A percentile compares a stretch with the other conserved stretches of the same genome.
Evolutionary conservation across 148 eudicot species (phyloP).

Genomic region (Silene latifolia): DNA sequence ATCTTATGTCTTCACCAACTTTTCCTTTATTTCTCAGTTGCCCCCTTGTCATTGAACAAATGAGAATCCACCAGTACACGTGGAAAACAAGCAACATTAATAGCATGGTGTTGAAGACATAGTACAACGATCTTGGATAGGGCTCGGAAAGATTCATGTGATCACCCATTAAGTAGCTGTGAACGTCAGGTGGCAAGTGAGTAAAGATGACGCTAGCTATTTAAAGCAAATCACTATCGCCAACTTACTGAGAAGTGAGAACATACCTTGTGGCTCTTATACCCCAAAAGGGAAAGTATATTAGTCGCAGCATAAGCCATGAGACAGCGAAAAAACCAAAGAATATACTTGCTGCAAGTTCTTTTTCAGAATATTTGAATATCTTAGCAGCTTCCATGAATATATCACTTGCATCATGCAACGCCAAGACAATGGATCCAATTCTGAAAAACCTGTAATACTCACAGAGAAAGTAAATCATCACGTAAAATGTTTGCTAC

Average conservation of each 20-base stretch:
- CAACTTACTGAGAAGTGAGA: slow-evolving; percentile 5
- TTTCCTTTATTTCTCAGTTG: slow-evolving; percentile 85
- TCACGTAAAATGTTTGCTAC: neutral
- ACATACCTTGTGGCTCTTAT: slow-evolving; percentile 76
- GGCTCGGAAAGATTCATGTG: slow-evolving; percentile 54
- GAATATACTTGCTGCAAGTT: slow-evolving; percentile 76
- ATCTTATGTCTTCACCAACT: slow-evolving; percentile 97
- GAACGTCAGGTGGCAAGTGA: slow-evolving; percentile 19
- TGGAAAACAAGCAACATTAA: slow-evolving; percentile 85
- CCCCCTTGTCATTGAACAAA: slow-evolving; percentile 71
- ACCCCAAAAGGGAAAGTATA: slow-evolving; percentile 85
- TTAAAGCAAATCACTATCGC: slow-evolving; percentile 1
- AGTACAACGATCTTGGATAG: slow-evolving; percentile 47
- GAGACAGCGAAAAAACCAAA: slow-evolving; percentile 91
- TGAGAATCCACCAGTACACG: slow-evolving; percentile 97
- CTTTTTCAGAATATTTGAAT: slow-evolving; percentile 84
- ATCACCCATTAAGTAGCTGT: slow-evolving; percentile 49
- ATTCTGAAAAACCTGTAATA: slow-evolving; percentile 69
- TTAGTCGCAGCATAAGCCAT: slow-evolving; percentile 79
- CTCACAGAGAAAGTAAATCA: slow-evolving; percentile 4
- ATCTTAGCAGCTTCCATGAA: slow-evolving; percentile 94
- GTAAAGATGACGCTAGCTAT: slow-evolving; percentile 5
- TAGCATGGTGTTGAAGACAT: slow-evolving; percentile 78
- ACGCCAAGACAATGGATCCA: slow-evolving; percentile 73
- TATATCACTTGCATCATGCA: slow-evolving; percentile 95